Percentiles rank a stretch among this genome's conserved stretches.
phyloP scores from a whole-genome alignment of 352 stramenopile species.

The Aphanomyces astaci region DNA sequence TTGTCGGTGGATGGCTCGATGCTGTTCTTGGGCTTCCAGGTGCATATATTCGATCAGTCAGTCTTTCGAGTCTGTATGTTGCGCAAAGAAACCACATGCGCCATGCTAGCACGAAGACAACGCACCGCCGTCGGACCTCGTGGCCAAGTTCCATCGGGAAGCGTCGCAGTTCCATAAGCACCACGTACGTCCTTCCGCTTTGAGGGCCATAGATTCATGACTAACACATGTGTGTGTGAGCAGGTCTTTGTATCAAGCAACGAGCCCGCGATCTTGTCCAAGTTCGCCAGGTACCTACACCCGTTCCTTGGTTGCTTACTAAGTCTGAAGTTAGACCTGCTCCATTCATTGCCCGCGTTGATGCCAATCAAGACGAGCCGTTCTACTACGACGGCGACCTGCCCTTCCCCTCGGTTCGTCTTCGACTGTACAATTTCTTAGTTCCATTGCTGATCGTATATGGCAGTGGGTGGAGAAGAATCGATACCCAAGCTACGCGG shows the following conservation, averaged over 20 bases:
- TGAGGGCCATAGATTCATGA: too few species aligned
- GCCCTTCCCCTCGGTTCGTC: not conserved
- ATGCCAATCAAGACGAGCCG: not conserved
- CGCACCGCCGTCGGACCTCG: not conserved
- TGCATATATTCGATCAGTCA: not conserved
- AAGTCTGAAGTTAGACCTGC: not conserved
- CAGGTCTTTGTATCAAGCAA: not conserved
- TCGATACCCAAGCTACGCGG: not conserved
- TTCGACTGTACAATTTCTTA: not conserved
- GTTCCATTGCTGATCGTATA: too few species aligned
- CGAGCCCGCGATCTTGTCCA: not conserved
- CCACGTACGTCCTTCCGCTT: too few species aligned
- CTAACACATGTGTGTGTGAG: not conserved
- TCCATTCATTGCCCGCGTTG: constrained; percentile 1
- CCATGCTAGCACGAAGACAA: too few species aligned
- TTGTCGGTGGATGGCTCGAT: not conserved
- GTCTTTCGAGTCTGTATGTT: not conserved
- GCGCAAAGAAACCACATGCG: too few species aligned
- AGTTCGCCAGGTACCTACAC: not conserved
- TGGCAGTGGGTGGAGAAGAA: constrained; percentile 15
- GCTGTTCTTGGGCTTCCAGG: constrained; percentile 1
- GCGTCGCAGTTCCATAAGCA: not conserved
- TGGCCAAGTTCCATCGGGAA: not conserved
- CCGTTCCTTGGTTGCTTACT: not conserved
- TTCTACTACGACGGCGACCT: not conserved